Evolutionary conservation across 176 grass and related monocot genomes (phyloP), one percentile per base, ranked within the genome.

Genomic region (Triticum monococcum): DNA sequence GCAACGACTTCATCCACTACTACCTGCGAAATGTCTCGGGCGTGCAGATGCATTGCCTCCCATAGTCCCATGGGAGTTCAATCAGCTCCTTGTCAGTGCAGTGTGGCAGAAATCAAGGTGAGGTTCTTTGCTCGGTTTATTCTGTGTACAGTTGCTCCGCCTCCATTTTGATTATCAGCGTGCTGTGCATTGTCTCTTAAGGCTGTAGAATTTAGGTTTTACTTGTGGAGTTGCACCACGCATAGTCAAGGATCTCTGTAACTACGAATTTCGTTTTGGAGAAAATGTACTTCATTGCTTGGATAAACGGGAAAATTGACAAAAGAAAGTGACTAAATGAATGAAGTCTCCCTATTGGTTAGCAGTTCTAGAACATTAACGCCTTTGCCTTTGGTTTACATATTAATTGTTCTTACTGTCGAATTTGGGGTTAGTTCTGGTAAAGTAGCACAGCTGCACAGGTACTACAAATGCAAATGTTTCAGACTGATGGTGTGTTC

Each of bases 1-100:
- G 87, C 69, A 97, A 97, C 14, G 89, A 97, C 71, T 97, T 94
- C 65, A 97, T 93, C 74, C 94, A 97, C 65, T 97, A 92, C 84
- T 94, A 97, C 25, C 67, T 94, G 66, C 77, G 85, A 52, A 94
- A 93, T 74, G 84, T 85, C 25, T 93, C 91, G 0, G 88, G 86
- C 5, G 82, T 93, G 10, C 91, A 90, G 82, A 86, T 88, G 52
- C 87, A 87, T n/a, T 92, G 81, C 72, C 85, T 93, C 35, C 87
- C 89, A 38, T 93, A 91, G 94, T 93, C 28, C 91, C 89, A 38
- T 93, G 94, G 94, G 91, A 96, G 79, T 93, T 96, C 84, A 93
- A 92, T 73, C 73, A 86, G 83, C 87, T 94, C 64, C 87, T 96
- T 63, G 91, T 87, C 45, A 79, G 69, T 46, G 87, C 91, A 38